Base-by-base conservation (phyloP, 1,139 yeast species). In the Nakaseomyces glabratus region DNA sequence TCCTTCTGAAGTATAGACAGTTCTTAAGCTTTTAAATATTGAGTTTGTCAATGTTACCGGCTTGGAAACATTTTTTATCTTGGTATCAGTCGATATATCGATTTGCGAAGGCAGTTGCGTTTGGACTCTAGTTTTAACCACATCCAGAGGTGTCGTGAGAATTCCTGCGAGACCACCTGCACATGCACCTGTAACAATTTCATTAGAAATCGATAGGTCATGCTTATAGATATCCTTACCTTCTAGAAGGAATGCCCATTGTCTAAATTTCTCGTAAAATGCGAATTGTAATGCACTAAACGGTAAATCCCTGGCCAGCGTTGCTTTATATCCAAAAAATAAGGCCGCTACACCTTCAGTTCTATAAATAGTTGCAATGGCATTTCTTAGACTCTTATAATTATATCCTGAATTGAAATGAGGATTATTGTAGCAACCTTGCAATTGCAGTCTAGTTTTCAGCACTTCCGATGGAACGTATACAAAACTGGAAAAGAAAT, bases 401-500 rank as follows among this genome's bases (percentile, higher is more conserved):
- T 90, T 90, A 59, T 90, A 90, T 0, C 95, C 96, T 9, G 85
- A 84, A 33, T 66, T 58, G 42, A 88, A 86, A 56, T 69, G 67
- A 0, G 82, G 82, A 55, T 88, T 90, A 58, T 86, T 84, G 58
- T 73, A 70, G 34, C 76, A 69, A 1, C 98, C 98, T 60, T 90
- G 98, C 36, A 90, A 63, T 61, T 90, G 98, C 33, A 90, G 61
- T 48, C 98, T 68, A 6, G 98, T 86, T 57, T 93, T 90, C 39
- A 90, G 62, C n/a, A 90, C 97, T 56, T 90, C 98, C 21, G 90
- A 77, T 2, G 98, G 98, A n/a, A 90, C 98, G 50, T 90, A 90
- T 31, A 85, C 78, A n/a, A 90, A 62, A 51, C 94, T 81, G 20
- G 93, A 81, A 2, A 85, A 90, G 39, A 90, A 67, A 58, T 90